Base-by-base conservation (phyloP, 2,329 filamentous ascomycete species). In the Aspergillus sp. region DNA sequence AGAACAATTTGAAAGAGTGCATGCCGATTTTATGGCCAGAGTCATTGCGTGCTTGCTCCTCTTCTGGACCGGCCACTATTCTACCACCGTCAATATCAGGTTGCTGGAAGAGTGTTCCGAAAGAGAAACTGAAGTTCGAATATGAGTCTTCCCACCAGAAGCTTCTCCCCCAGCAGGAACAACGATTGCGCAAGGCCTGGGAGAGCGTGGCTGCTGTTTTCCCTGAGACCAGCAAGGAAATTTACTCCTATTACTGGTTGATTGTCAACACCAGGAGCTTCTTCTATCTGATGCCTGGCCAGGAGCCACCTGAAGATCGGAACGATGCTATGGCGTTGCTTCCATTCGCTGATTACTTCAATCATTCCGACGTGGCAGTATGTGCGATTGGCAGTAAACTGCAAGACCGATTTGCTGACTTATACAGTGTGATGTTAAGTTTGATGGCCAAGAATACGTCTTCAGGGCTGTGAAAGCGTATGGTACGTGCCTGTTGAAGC, bases 181-280 rank as follows among this genome's bases (percentile, higher is more conserved):
- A 70, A 8, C 84, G 85, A 55, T 65, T 86, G 11, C 67, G 72
- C 17, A 73, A 75, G 34, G 83, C 86, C 60, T 86, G 82, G 79
- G 64, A 65, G 0, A 68, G 67, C 3, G 77, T 83, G 0, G 68
- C 72, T 3, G 59, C 70, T 11, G 74, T 76, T 0, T 80, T 81
- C 34, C 79, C 81, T 0, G 66, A 74, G 1, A 70, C 73, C 0
- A 68, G 77, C 9, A 76, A 76, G 67, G 63, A 75, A 7, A 65
- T 67, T 2, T 86, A 81, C 62, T 74, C 75, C 5, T 86, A 86
- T 67, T 77, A 80, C 64, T 88, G 85, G 85, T 74, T 85, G 20
- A 80, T 86, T 56, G 80, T 86, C 15, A 85, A 86, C 63, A 86
- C 83, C 1, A 75, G 85, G 62, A 82, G 81, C 24, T 87, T 87